phyloP scores from a whole-genome alignment of 495 filamentous ascomycete genomes.

The Penicillium herquei region DNA sequence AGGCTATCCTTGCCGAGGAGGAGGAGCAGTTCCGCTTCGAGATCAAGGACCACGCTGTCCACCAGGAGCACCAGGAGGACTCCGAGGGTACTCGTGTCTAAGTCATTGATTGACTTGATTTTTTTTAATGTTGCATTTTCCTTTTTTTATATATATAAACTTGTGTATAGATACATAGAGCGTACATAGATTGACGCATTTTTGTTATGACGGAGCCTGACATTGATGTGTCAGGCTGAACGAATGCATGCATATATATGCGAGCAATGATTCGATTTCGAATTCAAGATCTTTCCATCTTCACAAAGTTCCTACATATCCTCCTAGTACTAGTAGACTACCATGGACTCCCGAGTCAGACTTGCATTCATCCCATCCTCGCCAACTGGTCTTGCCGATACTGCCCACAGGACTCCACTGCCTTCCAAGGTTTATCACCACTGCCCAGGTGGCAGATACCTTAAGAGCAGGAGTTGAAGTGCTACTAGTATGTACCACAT shows the following conservation, averaged over 20 bases:
- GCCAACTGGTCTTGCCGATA: too few relatives aligned
- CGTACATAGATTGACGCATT: conserved; percentile 10
- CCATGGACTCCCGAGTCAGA: too few relatives aligned
- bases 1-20: conserved; percentile 46
- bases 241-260: conserved; percentile 4
- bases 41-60: conserved; percentile 33
- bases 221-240: conserved; percentile 5
- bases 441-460: too few relatives aligned
- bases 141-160: conserved; percentile 7
- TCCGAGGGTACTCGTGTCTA: background rate
- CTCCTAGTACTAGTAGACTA: too few relatives aligned
- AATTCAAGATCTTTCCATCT: background rate
- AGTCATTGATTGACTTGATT: background rate
- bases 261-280: conserved; percentile 1
- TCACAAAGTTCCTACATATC: background rate
- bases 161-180: conserved; percentile 9
- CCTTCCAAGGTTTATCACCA: too few relatives aligned
- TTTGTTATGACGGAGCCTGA: conserved; percentile 8
- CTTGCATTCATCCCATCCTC: too few relatives aligned
- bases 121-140: background rate
- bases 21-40: conserved; percentile 55
- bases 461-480: too few relatives aligned
- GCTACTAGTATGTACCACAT: too few relatives aligned
- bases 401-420: too few relatives aligned
- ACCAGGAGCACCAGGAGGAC: conserved; percentile 13